phyloP scores from a whole-genome alignment of 768 basidiomycete species.

The Phylloporus rhodoxanthus region DNA sequence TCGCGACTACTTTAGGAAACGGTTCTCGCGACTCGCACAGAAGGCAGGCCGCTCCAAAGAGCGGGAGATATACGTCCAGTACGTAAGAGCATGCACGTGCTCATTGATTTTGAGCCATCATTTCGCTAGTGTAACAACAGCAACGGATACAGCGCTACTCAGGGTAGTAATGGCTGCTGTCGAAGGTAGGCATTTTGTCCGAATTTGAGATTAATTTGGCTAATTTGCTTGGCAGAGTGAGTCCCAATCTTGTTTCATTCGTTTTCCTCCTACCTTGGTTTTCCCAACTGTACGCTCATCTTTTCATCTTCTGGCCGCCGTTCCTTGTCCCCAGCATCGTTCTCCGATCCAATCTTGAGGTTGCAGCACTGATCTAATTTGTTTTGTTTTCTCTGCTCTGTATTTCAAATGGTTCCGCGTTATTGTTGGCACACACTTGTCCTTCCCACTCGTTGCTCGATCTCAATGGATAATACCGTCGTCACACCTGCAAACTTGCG shows the following conservation, averaged over 20 bases:
- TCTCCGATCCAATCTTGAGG: constrained; percentile 34
- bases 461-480: constrained; percentile 15
- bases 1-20: constrained; percentile 83
- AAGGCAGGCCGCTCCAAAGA: constrained; percentile 82
- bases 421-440: constrained; percentile 18
- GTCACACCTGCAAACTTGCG: constrained; percentile 6
- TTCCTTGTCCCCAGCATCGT: constrained; percentile 28
- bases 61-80: constrained; percentile 93
- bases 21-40: constrained; percentile 76
- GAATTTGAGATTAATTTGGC: neutral
- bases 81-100: constrained; percentile 30
- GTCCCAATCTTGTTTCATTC: constrained; percentile 32
- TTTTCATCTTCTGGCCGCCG: constrained; percentile 12
- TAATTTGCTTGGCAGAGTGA: constrained; percentile 53
- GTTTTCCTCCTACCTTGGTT: constrained; percentile 18
- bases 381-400: constrained; percentile 16
- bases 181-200: constrained; percentile 58
- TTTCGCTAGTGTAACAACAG: constrained; percentile 67
- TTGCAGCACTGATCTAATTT: constrained; percentile 30
- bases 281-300: constrained; percentile 25
- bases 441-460: constrained; percentile 11
- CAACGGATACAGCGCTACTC: constrained; percentile 83
- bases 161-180: constrained; percentile 94
- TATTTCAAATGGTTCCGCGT: constrained; percentile 9
- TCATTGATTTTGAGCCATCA: constrained; percentile 6